Evolutionary conservation across 2,329 filamentous ascomycete genomes (phyloP), one percentile per base, ranked within the genome.

Genomic region (Aschersonia sp.): DNA sequence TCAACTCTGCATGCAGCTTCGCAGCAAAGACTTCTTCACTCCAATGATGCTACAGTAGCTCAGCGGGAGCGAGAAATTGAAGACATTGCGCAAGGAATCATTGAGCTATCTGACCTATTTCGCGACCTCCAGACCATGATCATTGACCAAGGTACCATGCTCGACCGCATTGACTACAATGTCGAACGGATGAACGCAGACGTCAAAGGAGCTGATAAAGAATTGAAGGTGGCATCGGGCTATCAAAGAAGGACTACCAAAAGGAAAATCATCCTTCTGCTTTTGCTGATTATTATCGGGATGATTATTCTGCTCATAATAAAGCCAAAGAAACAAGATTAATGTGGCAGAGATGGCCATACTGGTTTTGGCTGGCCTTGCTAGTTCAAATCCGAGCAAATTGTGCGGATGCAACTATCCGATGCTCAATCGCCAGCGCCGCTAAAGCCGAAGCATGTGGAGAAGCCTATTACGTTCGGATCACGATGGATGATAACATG

Each of bases 31-130:
- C 74, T 78, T 49, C 68, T 85, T 32, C 78, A 81, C 50, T 83
- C 81, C 50, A 88, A 94, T 59, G 90, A 97, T 60, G 73, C 81
- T 3, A 79, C 79, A 39, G 97, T 98, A 56, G 78, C 83, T 51
- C 92, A 97, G 63, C 85, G 92, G 53, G 92, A 98, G 66, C 82
- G 85, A 41, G 92, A 97, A 65, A 98, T 98, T 58, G 94, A 94
- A 60, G 89, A 96, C 57, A 98, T 98, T 53, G 92, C 92, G 2
- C 89, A 96, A 62, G 90, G 92, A 49, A 97, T 98, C 64, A 97
- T 98, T 58, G 90, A 97, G 61, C 72, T 98, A 6, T 87, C 90
- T 4, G 92, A 96, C 62, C 87, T 98, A 46, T 98, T 98, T 70
- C 87, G 94, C 52, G 92, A 98, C 58, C 71, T 98, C 32, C 92